phyloP scores from a whole-genome alignment of 208 protist genomes.

The Trypanosoma conorhini region DNA sequence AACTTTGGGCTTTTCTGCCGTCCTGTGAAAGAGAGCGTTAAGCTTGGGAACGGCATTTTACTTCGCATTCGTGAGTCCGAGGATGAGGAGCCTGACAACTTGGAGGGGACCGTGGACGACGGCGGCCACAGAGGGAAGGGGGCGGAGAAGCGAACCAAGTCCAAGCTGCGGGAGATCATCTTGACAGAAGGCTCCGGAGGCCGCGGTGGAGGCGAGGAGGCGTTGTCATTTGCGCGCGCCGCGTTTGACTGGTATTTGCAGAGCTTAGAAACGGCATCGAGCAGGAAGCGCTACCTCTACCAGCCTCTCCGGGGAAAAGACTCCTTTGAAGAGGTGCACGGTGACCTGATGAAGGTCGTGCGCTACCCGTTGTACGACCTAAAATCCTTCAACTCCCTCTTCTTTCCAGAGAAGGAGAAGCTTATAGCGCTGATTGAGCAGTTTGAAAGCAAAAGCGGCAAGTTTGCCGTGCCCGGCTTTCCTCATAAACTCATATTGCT shows the following conservation, averaged over 20 bases:
- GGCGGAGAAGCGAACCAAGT: neutral
- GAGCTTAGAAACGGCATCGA: constrained; percentile 15
- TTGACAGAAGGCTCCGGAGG: constrained; percentile 1
- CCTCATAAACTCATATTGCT: constrained; percentile 75
- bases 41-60: constrained; percentile 19
- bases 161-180: constrained; percentile 20
- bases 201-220: constrained; percentile 12
- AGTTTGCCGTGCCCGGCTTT: constrained; percentile 62
- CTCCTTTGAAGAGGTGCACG: neutral
- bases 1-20: constrained; percentile 28
- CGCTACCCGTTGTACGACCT: constrained; percentile 73
- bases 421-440: constrained; percentile 69
- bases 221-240: constrained; percentile 28
- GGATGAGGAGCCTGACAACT: constrained; percentile 4
- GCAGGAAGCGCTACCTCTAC: constrained; percentile 62
- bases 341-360: constrained; percentile 40
- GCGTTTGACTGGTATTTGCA: constrained; percentile 63
- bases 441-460: constrained; percentile 60
- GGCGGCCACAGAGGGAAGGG: neutral
- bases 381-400: constrained; percentile 90
- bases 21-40: constrained; percentile 14
- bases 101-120: neutral
- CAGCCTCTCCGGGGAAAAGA: constrained; percentile 40
- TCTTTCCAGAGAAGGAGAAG: constrained; percentile 76
- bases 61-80: constrained; percentile 3